Base-by-base conservation (phyloP, 2,329 filamentous ascomycete species). In the Hymenoscyphus infarciens region DNA sequence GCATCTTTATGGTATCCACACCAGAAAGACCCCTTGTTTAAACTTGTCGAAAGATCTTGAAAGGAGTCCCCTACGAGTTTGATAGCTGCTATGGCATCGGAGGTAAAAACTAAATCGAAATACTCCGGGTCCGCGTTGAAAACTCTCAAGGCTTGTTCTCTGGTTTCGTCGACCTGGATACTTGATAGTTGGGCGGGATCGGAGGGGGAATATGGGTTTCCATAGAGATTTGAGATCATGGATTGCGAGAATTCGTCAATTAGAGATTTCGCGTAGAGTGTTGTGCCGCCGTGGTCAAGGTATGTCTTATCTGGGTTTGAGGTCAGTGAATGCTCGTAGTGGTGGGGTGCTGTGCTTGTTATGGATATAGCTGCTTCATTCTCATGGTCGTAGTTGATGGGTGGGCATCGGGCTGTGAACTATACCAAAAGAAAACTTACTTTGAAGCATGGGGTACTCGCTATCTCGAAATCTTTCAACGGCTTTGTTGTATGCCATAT, bases 251-350 rank as follows among this genome's bases (percentile, higher is more conserved):
- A 97, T 27, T 79, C 81, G 67, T 94, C 88, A 13, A 64, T 58
- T 27, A 95, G 77, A 33, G 90, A 92, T 75, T 89, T 94, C 45
- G 92, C 81, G 73, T 90, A 92, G 0, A 90, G 80, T 0, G 93
- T 94, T 19, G 91, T 91, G n/a, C 92, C 94, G 0, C 92, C 92
- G 88, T 98, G 93, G 71, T 98, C 94, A 62, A 98, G 87, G 75
- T 97, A 98, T 11, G 70, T 63, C 7, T 65, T 86, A 59, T 83
- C 91, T 94, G 61, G n/a, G 31, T 2, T 56, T 10, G 19, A 35
- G 25, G 49, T 67, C 29, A 58, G 45, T 52, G 31, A 19, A 22
- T 3, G 0, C 5, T 39, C 16, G 27, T 56, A 13, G n/a, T 42
- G 16, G 52, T 27, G 29, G 31, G 31, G 29, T 49, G 29, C 2